Conservation (phyloP, 202 grass and related monocot genomes). For the Dendrocalamus latiflorus region DNA sequence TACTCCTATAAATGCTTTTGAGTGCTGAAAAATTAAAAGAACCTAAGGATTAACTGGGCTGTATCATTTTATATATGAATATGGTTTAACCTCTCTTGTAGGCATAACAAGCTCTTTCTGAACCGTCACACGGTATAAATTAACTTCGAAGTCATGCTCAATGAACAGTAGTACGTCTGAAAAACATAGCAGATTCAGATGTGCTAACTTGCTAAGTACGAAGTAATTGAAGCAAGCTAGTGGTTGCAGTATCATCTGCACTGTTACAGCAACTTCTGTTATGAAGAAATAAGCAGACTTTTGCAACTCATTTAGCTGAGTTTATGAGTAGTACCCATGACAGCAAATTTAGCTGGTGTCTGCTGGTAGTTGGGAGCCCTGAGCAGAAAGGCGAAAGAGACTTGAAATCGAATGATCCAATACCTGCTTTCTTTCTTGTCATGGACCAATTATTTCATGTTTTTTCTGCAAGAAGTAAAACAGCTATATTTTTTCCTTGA, state of each 20-base stretch:
- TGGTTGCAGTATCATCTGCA: background rate
- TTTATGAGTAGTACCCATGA: background rate
- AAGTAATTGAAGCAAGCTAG: background rate
- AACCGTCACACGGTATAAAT: background rate
- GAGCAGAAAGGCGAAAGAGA: background rate
- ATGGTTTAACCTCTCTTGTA: too few species aligned
- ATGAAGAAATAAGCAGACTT: background rate
- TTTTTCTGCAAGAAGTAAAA: background rate
- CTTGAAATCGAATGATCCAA: background rate
- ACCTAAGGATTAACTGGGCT: background rate
- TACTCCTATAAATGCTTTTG: background rate
- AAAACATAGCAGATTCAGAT: background rate
- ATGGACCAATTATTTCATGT: constrained; percentile 18
- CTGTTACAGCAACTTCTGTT: background rate
- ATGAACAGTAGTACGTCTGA: background rate
- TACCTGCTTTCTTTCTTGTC: background rate
- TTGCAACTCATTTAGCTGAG: background rate
- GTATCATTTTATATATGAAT: background rate
- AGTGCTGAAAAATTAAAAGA: background rate
- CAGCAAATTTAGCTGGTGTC: background rate
- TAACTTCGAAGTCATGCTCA: background rate
- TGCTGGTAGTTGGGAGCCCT: background rate
- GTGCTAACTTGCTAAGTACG: background rate
- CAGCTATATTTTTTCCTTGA: background rate
- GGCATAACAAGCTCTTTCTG: too few species aligned